Base-by-base conservation (phyloP, 352 stramenopile species). In the Lagenidium giganteum region DNA sequence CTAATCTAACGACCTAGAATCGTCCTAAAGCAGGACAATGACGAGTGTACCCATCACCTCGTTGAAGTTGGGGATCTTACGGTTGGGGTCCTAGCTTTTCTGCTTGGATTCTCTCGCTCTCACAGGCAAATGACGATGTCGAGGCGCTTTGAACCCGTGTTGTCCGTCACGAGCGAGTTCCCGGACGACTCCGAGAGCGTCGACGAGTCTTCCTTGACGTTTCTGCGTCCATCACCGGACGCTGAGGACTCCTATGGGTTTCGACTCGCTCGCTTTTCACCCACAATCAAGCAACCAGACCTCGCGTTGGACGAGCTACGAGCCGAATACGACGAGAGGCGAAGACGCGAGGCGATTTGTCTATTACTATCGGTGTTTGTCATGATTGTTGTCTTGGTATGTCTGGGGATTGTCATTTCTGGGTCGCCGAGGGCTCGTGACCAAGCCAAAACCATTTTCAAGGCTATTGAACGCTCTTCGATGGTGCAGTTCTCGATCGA, bases 401-500 rank as follows among this genome's bases (percentile, higher is more conserved):
- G 35, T 23, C 22, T 59, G 4, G 37, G 42, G 13, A 3, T 59
- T 14, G 51, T 42, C 3, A 11, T 53, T 8, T 31, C 30, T 34
- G 25, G 42, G 5, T 52, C 42, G 1, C 21, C 43, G 3, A 36
- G 16, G 12, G 18, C 51, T 23, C 35, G 31, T 8, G 32, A 13
- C 4, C 51, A 59, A 30, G 43, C 51, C 5, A 28, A 42, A 41
- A 33, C 12, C 17, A 3, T 59, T 5, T 22, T 59, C 3, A 5
- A 45, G 12, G 18, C 17, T 2, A 32, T 59, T n/a, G 24, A 31
- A 8, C 25, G 16, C 17, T 42, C 51, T 4, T 12, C 51, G n/a
- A 44, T 53, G 43, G 31, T 59, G 20, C 29, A 59, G n/a, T 53
- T 59, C 29, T 51, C 36, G 23, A 53, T 59, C 37, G 32, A 32